Base-by-base conservation (phyloP, 2,329 filamentous ascomycete species). In the Colletotrichum nymphaeae region DNA sequence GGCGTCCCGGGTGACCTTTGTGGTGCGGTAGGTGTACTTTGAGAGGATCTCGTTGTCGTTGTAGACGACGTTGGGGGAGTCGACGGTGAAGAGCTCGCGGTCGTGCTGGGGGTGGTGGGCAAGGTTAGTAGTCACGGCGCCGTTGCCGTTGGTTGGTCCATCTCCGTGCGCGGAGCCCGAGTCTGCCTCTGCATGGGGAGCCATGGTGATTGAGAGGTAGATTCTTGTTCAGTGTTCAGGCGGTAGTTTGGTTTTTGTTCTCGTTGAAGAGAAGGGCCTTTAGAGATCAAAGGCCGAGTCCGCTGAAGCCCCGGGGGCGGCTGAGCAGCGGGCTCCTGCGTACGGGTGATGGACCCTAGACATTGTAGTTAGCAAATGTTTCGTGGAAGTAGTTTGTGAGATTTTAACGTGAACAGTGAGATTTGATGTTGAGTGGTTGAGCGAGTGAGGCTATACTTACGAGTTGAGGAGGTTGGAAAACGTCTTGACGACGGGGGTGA, bases 391-490 rank as follows among this genome's bases (percentile, higher is more conserved):
- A n/a, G n/a, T n/a, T n/a, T n/a, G n/a, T n/a, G n/a, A n/a, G n/a
- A n/a, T n/a, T n/a, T n/a, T n/a, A n/a, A n/a, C n/a, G n/a, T n/a
- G n/a, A n/a, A n/a, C n/a, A n/a, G n/a, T 69, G 64, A 12, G 8
- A 5, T 12, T 16, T 28, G 26, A 46, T 35, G n/a, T n/a, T n/a
- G n/a, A n/a, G n/a, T n/a, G n/a, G n/a, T n/a, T n/a, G n/a, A n/a
- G n/a, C n/a, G 26, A 26, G 28, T 22, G 82, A 42, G 37, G 14
- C 37, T 42, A 42, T 42, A 42, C 95, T 84, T 90, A 98, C 95
- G 95, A 98, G 91, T 97, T 97, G 79, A 98, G 93, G 80, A 97
- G 93, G 88, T 97, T 98, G 89, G 95, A 96, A 93, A 98, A 98
- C 95, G 95, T 98, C 88, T 94, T 98, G 94, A 90, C 93, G 92